Evolutionary conservation across 768 basidiomycete genomes (phyloP).

Genomic region (Kondoa malvinella): DNA sequence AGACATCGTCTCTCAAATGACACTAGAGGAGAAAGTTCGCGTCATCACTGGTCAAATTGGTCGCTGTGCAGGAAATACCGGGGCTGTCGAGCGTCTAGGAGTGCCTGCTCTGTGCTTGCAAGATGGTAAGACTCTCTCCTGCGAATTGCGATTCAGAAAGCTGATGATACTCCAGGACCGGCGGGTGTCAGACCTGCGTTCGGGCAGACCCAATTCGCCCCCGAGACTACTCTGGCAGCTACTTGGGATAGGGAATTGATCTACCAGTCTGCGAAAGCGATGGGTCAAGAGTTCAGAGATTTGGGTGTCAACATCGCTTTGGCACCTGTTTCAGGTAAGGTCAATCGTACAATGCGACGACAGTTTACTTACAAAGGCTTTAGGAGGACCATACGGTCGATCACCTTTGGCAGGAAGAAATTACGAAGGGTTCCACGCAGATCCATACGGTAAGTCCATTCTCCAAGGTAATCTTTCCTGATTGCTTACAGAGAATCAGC

Average conservation of each 20-base stretch:
- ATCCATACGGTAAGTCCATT: slow-evolving; percentile 19
- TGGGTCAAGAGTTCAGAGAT: slow-evolving; percentile 64
- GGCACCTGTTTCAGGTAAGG: slow-evolving; percentile 26
- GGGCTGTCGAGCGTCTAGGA: background rate
- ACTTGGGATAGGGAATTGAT: slow-evolving; percentile 68
- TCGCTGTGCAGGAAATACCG: background rate
- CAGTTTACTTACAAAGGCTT: slow-evolving; percentile 15
- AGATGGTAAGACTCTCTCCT: background rate
- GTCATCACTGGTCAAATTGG: background rate
- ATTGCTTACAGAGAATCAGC: too few relatives aligned
- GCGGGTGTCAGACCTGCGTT: background rate
- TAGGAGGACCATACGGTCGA: slow-evolving; percentile 9
- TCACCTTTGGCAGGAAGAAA: slow-evolving; percentile 11
- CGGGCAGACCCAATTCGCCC: background rate
- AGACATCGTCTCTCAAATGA: background rate
- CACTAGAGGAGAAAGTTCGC: background rate
- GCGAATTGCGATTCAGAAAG: too few relatives aligned
- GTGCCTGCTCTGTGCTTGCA: background rate
- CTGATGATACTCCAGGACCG: background rate
- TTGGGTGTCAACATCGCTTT: slow-evolving; percentile 73
- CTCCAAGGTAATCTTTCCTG: too few relatives aligned
- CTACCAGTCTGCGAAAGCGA: slow-evolving; percentile 53
- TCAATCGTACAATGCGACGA: background rate
- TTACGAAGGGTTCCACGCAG: slow-evolving; percentile 19
- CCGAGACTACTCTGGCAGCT: slow-evolving; percentile 56